phyloP scores from a whole-genome alignment of 73 alveolate species.

The Paramecium sexaurelia region DNA sequence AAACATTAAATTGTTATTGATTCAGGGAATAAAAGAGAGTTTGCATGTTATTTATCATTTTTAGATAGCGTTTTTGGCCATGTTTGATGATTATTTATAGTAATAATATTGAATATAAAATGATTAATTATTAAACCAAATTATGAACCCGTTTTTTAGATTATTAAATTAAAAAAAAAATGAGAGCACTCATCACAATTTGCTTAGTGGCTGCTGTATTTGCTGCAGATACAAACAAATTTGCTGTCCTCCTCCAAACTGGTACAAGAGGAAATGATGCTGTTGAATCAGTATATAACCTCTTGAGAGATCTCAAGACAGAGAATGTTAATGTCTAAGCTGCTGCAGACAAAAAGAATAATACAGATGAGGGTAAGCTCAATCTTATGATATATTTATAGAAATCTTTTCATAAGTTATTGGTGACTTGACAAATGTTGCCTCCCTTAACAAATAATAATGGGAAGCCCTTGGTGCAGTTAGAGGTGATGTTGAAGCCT shows the following conservation, averaged over 20 bases:
- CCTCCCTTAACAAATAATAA: slow-evolving; percentile 29
- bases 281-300: slow-evolving; percentile 52
- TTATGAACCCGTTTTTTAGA: slow-evolving; percentile 49
- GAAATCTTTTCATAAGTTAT: slow-evolving; percentile 41
- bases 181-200: slow-evolving; percentile 49
- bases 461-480: slow-evolving; percentile 48
- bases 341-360: slow-evolving; percentile 56
- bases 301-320: slow-evolving; percentile 53
- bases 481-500: slow-evolving; percentile 52
- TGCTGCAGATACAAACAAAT: slow-evolving; percentile 54
- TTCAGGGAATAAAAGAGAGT: background rate
- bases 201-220: slow-evolving; percentile 57
- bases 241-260: slow-evolving; percentile 56
- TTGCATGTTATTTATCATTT: no score
- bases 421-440: slow-evolving; percentile 60
- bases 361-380: slow-evolving; percentile 44
- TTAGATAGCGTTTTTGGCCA: background rate
- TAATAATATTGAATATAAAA: background rate
- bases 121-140: slow-evolving; percentile 10
- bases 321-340: slow-evolving; percentile 58
- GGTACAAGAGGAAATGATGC: slow-evolving; percentile 63
- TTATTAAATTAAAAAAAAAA: background rate
- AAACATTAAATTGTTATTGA: background rate
- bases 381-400: background rate
- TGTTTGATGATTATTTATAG: background rate